Evolutionary conservation across 2,329 filamentous ascomycete genomes (phyloP).

Genomic region (Aspergillus fructus): DNA sequence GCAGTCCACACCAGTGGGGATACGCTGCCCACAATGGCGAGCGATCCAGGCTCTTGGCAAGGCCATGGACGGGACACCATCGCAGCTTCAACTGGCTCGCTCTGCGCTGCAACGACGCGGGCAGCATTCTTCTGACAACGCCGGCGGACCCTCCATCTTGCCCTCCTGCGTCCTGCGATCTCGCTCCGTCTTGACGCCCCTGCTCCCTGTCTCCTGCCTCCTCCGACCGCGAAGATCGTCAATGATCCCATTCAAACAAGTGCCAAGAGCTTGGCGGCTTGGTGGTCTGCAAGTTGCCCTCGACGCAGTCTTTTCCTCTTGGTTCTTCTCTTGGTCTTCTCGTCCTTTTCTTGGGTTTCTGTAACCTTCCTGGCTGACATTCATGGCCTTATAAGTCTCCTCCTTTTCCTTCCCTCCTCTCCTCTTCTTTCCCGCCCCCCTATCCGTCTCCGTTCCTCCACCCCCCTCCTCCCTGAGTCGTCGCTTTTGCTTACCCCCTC

Average conservation of each 20-base stretch:
- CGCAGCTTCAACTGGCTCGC: background rate
- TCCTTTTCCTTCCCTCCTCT: slow-evolving; percentile 8
- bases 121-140: background rate
- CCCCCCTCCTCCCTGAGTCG: background rate
- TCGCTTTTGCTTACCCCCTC: slow-evolving; percentile 11
- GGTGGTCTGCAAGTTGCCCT: slow-evolving; percentile 20
- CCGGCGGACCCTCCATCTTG: background rate
- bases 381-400: slow-evolving; percentile 22
- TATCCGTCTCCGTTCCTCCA: slow-evolving; percentile 3
- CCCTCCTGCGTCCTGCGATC: slow-evolving; percentile 8
- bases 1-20: slow-evolving; percentile 18
- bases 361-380: slow-evolving; percentile 14
- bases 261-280: slow-evolving; percentile 34
- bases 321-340: slow-evolving; percentile 18
- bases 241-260: slow-evolving; percentile 7
- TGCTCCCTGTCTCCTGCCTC: background rate
- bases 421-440: slow-evolving; percentile 5
- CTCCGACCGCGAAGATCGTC: background rate
- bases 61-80: background rate
- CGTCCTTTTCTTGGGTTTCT: slow-evolving; percentile 22
- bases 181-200: background rate
- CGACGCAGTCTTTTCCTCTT: slow-evolving; percentile 13
- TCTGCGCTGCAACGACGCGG: background rate
- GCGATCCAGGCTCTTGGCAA: background rate
- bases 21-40: slow-evolving; percentile 9